Conservation (phyloP, 129 eudicot genomes). For the Arctium minus region DNA sequence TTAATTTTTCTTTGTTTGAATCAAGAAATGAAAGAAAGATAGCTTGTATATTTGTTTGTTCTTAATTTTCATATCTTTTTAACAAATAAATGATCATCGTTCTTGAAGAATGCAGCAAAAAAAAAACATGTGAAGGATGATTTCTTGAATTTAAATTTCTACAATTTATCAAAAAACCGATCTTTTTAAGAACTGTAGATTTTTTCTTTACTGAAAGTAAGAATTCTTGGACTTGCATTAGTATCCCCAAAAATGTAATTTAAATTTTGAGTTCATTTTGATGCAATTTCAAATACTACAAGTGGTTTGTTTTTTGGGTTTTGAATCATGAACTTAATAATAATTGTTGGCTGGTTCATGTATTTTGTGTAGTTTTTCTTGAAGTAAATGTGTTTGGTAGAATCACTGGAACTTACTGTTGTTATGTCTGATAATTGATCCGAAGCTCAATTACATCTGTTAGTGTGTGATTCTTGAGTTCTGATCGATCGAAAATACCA, state of each 20-base stretch:
- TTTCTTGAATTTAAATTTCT: background rate
- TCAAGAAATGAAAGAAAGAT: too few species aligned
- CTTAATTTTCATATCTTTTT: background rate
- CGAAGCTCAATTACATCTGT: background rate
- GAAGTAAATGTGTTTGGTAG: background rate
- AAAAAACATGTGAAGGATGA: background rate
- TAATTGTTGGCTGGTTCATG: background rate
- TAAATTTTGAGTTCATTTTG: background rate
- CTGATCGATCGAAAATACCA: background rate
- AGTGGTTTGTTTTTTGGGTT: background rate
- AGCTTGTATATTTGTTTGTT: background rate
- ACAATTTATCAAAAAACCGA: background rate
- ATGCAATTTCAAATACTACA: background rate
- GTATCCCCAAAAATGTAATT: background rate
- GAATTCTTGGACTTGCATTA: background rate
- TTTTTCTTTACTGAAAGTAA: background rate
- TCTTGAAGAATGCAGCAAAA: slow-evolving; percentile 6
- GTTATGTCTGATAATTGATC: background rate
- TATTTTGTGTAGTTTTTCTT: background rate
- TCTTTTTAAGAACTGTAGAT: background rate
- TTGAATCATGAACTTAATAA: background rate
- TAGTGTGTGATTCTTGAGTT: background rate
- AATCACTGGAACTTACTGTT: background rate
- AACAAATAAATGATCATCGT: background rate
- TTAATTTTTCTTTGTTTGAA: too few species aligned